phyloP scores from a whole-genome alignment of 169 alveolate species.

The Prorocentrum cordatum region DNA sequence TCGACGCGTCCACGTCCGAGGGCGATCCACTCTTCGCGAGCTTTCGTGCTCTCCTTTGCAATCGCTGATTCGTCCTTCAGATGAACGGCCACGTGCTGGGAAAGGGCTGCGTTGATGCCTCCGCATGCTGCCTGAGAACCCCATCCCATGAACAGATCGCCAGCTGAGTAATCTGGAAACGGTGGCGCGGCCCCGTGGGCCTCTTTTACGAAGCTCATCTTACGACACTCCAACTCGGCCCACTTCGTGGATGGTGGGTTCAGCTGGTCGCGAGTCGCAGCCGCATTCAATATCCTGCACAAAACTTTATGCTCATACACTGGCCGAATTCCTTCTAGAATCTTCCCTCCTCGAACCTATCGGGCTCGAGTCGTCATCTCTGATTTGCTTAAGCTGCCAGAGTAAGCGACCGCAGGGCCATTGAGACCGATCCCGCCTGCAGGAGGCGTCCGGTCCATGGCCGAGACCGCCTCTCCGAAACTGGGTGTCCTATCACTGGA shows the following conservation, averaged over 20 bases:
- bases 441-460: background rate
- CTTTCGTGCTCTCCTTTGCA: no score
- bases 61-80: no score
- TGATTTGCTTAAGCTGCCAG: background rate
- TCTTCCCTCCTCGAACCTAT: background rate
- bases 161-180: background rate
- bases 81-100: no score
- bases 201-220: background rate
- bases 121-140: no score
- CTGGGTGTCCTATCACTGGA: background rate
- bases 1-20: no score
- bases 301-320: constrained; percentile 11
- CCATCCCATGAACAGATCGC: constrained; percentile 29
- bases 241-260: background rate
- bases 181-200: background rate
- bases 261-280: background rate
- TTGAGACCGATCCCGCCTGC: background rate
- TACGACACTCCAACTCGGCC: background rate
- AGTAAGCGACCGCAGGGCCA: background rate
- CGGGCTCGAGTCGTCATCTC: background rate
- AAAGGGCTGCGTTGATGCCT: no score
- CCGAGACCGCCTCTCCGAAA: background rate
- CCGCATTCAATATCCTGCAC: background rate
- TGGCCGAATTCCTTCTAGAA: background rate
- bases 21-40: no score